Evolutionary conservation across 139 green algal genomes (phyloP).

Genomic region (Medakamo hakoo): DNA sequence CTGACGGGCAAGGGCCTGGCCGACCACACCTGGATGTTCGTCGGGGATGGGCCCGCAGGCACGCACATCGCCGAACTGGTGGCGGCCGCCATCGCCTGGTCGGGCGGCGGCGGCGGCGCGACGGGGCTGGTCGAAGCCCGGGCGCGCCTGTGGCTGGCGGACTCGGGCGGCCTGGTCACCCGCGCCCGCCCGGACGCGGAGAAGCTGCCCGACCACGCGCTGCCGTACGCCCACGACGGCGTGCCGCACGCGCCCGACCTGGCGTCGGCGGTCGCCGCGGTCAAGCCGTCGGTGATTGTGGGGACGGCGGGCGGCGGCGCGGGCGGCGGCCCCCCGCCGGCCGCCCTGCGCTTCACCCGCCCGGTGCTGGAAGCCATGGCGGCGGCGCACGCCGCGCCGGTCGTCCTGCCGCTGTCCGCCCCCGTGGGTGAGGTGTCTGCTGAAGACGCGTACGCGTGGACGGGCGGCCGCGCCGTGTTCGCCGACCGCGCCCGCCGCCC

Average conservation of each 20-base stretch:
- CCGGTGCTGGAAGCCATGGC: conserved; percentile 26
- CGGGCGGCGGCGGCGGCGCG: conserved; percentile 13
- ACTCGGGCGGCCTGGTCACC: conserved; percentile 52
- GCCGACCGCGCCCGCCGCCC: conserved; percentile 11
- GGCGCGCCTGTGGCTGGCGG: conserved; percentile 55
- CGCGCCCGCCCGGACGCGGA: conserved; percentile 42
- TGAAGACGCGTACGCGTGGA: conserved; percentile 47
- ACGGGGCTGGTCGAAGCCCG: conserved; percentile 54
- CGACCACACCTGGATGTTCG: conserved; percentile 49
- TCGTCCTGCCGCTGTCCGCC: conserved; percentile 59
- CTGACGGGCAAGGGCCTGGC: conserved; percentile 31
- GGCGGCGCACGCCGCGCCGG: conserved; percentile 24
- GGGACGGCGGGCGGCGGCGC: conserved; percentile 20
- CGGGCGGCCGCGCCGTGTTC: conserved; percentile 24
- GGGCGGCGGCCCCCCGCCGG: conserved; percentile 10
- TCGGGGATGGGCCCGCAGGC: conserved; percentile 40
- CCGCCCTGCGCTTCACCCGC: conserved; percentile 33
- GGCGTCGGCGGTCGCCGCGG: conserved; percentile 30
- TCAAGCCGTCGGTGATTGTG: conserved; percentile 67
- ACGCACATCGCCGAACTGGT: conserved; percentile 61
- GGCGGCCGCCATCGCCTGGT: conserved; percentile 37
- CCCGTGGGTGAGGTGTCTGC: conserved; percentile 32
- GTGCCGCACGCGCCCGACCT: conserved; percentile 24
- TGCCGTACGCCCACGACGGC: conserved; percentile 47
- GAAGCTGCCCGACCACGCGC: conserved; percentile 54